Percentiles rank a stretch among this genome's conserved stretches.
phyloP scores from a whole-genome alignment of 768 basidiomycete species.

The Dictyophora rubrovolvata region DNA sequence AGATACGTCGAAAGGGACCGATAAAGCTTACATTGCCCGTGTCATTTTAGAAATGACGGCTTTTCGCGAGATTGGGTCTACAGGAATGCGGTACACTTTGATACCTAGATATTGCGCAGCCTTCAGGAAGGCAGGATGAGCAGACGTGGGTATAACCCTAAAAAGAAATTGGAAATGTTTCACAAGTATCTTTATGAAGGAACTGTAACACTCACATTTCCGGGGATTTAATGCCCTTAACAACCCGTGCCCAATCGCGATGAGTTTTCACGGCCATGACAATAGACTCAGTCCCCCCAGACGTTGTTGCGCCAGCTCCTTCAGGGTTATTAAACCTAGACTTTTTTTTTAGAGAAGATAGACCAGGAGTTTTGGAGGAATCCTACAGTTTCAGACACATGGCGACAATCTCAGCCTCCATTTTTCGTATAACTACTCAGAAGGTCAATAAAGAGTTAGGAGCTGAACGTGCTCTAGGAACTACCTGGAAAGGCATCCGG shows the following conservation, averaged over 20 bases:
- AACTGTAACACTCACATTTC: conserved; percentile 74
- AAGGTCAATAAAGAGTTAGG: too few relatives aligned
- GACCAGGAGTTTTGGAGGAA: background rate
- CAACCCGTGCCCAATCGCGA: conserved; percentile 79
- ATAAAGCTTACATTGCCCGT: conserved; percentile 69
- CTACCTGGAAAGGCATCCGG: conserved; percentile 77
- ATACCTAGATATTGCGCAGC: conserved; percentile 79
- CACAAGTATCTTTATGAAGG: conserved; percentile 1
- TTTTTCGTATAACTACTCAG: conserved; percentile 63
- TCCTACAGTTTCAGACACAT: conserved; percentile 66
- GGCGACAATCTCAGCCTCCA: conserved; percentile 92
- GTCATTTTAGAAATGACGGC: conserved; percentile 68
- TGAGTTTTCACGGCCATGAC: conserved; percentile 93
- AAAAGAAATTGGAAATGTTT: background rate
- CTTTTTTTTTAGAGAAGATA: conserved; percentile 5
- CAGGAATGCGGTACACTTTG: conserved; percentile 81
- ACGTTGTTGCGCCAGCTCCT: conserved; percentile 88
- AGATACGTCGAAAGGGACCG: conserved; percentile 1
- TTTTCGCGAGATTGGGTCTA: conserved; percentile 65
- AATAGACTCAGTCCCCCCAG: conserved; percentile 93
- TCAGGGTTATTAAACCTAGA: conserved; percentile 63
- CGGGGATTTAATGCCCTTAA: conserved; percentile 82
- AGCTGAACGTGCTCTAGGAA: too few relatives aligned
- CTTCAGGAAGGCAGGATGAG: conserved; percentile 95
- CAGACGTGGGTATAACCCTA: conserved; percentile 76